phyloP scores from a whole-genome alignment of 2,329 filamentous ascomycete species.

The Zopfia rhizophila region DNA sequence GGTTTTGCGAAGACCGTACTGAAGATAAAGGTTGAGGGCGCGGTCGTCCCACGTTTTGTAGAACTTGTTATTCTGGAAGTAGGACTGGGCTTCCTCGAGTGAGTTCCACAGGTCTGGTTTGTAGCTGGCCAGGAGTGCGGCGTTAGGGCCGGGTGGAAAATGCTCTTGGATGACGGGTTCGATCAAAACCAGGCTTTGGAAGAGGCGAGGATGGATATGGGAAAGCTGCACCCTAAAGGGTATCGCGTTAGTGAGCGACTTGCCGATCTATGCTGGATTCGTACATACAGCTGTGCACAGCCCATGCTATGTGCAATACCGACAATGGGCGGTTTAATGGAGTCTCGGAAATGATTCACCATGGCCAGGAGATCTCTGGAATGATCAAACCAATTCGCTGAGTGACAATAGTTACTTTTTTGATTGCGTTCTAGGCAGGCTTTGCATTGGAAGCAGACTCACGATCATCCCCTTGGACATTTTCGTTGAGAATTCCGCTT shows the following conservation, averaged over 20 bases:
- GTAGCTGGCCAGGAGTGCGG: conserved; percentile 22
- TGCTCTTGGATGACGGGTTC: conserved; percentile 26
- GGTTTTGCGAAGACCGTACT: conserved; percentile 14
- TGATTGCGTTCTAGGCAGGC: background rate
- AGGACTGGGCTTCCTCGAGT: conserved; percentile 18
- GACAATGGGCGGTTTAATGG: conserved; percentile 29
- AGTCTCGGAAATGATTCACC: conserved; percentile 26
- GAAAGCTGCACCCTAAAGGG: conserved; percentile 23
- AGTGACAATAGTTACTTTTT: too few species aligned
- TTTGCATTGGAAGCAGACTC: background rate
- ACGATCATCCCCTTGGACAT: conserved; percentile 26
- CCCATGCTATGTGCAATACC: conserved; percentile 34
- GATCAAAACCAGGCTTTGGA: conserved; percentile 29
- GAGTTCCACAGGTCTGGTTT: conserved; percentile 28
- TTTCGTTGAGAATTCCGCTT: conserved; percentile 25
- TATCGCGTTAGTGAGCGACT: background rate
- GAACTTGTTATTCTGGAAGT: conserved; percentile 23
- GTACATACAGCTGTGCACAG: conserved; percentile 24
- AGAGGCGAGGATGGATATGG: conserved; percentile 31
- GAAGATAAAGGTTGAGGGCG: conserved; percentile 17
- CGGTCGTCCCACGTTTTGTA: conserved; percentile 27
- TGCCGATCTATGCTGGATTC: background rate
- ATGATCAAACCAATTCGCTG: conserved; percentile 28
- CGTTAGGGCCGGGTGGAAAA: conserved; percentile 29
- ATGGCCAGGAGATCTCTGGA: conserved; percentile 31